Conservation (phyloP, 352 stramenopile species). For the Pythium oligandrum region DNA sequence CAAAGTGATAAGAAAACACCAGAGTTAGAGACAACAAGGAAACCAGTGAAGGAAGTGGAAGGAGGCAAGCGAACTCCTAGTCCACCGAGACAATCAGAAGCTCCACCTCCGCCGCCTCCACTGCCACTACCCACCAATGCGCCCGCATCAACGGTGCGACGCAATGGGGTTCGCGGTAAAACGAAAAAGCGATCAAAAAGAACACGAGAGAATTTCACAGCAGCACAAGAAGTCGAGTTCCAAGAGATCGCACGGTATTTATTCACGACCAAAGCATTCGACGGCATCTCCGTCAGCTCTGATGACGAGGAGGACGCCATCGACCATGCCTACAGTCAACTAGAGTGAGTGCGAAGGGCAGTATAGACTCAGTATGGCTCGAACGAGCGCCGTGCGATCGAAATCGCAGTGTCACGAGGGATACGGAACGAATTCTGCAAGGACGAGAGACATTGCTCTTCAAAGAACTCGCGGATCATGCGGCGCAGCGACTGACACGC, state of each 20-base stretch:
- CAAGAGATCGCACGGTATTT: conserved; percentile 28
- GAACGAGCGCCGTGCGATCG: conserved; percentile 33
- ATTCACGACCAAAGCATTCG: conserved; percentile 20
- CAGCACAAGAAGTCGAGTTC: conserved; percentile 32
- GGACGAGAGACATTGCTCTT: conserved; percentile 72
- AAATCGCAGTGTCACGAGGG: conserved; percentile 51
- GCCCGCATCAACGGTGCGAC: too few species aligned
- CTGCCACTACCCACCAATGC: too few species aligned
- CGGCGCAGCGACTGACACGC: conserved; percentile 62
- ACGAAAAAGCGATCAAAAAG: too few species aligned
- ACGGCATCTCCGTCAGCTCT: conserved; percentile 25
- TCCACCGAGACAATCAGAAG: too few species aligned
- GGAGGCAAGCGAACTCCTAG: too few species aligned
- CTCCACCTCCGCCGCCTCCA: too few species aligned
- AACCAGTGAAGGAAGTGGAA: too few species aligned
- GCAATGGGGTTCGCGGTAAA: too few species aligned
- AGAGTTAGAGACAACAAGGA: too few species aligned
- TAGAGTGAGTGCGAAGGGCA: conserved; percentile 1
- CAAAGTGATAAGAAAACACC: too few species aligned
- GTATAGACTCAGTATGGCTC: conserved; percentile 8
- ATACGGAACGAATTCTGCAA: conserved; percentile 70
- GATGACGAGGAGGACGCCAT: conserved; percentile 21
- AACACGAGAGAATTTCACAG: too few species aligned
- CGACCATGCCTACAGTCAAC: conserved; percentile 20
- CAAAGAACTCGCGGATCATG: conserved; percentile 72